These are phyloP conservation scores for Candida endomychidarum DNA, from an alignment of 805 yeast species.

Conservation along the genomic window DNA sequence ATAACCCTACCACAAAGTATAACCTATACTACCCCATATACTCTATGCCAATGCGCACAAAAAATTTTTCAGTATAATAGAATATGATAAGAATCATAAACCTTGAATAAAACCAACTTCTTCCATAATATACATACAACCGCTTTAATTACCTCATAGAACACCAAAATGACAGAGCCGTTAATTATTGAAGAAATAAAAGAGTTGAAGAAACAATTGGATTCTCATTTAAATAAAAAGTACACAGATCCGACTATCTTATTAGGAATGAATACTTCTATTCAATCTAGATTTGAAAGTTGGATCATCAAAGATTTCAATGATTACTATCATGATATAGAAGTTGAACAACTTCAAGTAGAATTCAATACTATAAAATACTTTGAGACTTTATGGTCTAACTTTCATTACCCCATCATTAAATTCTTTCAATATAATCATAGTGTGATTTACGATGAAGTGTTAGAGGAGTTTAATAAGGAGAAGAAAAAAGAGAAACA, in stretches of 20 bases:
- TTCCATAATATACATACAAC: too few species aligned
- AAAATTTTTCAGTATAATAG: constrained; percentile 1
- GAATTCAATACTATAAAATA: constrained; percentile 38
- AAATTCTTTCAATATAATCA: constrained; percentile 52
- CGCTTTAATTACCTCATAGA: too few species aligned
- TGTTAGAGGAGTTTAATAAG: constrained; percentile 13
- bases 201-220: constrained; percentile 20
- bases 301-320: constrained; percentile 41
- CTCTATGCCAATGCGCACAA: not conserved
- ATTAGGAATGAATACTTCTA: constrained; percentile 48
- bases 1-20: too few species aligned
- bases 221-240: constrained; percentile 19
- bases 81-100: too few species aligned
- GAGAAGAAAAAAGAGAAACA: constrained; percentile 5
- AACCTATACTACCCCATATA: too few species aligned
- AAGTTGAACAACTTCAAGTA: constrained; percentile 13
- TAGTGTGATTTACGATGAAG: constrained; percentile 22
- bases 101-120: too few species aligned
- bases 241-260: constrained; percentile 43
- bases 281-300: constrained; percentile 46
- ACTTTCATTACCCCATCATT: constrained; percentile 63
- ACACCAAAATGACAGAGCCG: constrained; percentile 2
- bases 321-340: constrained; percentile 23
- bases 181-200: constrained; percentile 17
- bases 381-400: constrained; percentile 55